Evolutionary conservation across 2,329 filamentous ascomycete genomes (phyloP), one percentile per base, ranked within the genome.

Genomic region (Byssothecium circinans): DNA sequence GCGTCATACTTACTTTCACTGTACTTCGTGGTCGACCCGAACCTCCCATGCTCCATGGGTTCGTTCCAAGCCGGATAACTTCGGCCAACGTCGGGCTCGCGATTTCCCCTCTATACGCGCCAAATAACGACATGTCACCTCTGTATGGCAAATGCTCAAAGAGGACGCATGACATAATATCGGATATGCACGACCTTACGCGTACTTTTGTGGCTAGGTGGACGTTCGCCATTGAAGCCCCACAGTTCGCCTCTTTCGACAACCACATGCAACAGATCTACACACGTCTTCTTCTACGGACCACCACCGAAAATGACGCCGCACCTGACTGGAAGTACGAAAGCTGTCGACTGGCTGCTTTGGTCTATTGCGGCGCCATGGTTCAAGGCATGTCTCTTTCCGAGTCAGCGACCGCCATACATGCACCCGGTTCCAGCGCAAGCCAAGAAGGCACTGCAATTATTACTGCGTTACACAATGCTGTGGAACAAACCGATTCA

Each of bases 291-390:
- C 41, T 61, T 10, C 42, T 35, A 1, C 37, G 48, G 3, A 60
- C 54, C 4, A 56, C 59, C 5, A 45, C 51, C 1, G 50, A 57
- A 12, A 35, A 49, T 8, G 41, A 54, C 2, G 18, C 47, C 2
- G 27, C 52, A 8, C 54, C 53, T 3, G 65, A 69, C 45, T 68
- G 64, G 63, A 44, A 62, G 8, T 65, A 69, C 49, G 65, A 69
- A 41, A 58, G 54, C 25, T 59, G 61, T 35, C 66, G 65, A 15
- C 49, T 70, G 6, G 61, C 67, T 22, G 59, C 63, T 1, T 40
- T 67, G 4, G 63, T 70, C 20, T 68, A 69, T 46, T 62, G 61
- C 34, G 56, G 62, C 22, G 61, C 60, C 1, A 57, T 69, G n/a
- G 51, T 67, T 12, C 55, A 67, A 22, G 53, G 53, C 4, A 47